Evolutionary conservation across 169 alveolate species (phyloP).

Genomic region (Cryptosporidium sp.): DNA sequence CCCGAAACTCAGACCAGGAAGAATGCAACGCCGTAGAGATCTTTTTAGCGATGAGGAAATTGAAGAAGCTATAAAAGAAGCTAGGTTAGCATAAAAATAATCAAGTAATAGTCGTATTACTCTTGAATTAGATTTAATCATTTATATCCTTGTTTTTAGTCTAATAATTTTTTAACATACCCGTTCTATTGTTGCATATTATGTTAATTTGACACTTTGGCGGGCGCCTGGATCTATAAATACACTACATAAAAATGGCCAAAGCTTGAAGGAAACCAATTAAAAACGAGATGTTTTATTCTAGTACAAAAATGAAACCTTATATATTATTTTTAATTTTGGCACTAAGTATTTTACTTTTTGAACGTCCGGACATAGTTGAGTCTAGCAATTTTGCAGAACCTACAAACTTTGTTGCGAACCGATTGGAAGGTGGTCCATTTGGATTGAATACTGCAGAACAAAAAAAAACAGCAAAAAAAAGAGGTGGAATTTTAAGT

Average conservation of each 20-base stretch:
- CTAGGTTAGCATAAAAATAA: neutral
- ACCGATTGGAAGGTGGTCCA: neutral
- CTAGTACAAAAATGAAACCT: neutral
- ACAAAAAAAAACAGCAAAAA: neutral
- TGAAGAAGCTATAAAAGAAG: slow-evolving; percentile 41
- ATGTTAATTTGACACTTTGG: slow-evolving; percentile 1
- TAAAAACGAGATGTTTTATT: neutral
- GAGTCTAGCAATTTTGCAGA: neutral
- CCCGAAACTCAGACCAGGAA: slow-evolving; percentile 67
- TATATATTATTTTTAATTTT: neutral
- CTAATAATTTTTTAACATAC: neutral
- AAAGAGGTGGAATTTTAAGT: neutral
- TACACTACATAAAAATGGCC: neutral
- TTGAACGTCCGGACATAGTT: neutral
- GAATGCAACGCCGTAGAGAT: slow-evolving; percentile 63
- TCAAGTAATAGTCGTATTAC: neutral
- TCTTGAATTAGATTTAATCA: neutral
- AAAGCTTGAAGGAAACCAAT: neutral
- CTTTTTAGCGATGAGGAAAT: slow-evolving; percentile 48
- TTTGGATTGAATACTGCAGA: neutral
- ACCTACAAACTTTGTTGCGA: neutral
- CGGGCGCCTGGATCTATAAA: neutral
- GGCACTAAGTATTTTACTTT: neutral
- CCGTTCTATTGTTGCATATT: neutral
- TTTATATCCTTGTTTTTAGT: neutral